Evolutionary conservation across 108 stramenopile species (phyloP).

Genomic region (Skeletonema costatum): DNA sequence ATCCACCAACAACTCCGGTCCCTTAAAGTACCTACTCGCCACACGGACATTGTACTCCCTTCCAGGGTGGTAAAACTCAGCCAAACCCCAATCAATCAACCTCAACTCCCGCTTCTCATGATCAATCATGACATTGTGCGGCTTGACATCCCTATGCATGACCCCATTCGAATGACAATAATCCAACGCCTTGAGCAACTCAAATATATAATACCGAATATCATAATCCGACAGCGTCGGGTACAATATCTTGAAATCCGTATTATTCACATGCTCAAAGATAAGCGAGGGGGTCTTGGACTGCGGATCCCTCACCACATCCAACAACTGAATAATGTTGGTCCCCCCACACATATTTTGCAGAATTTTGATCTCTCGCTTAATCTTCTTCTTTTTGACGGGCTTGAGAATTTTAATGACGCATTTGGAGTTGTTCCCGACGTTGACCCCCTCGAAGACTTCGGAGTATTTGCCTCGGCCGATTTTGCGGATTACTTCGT

Average conservation of each 20-base stretch:
- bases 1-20: slow-evolving; percentile 99
- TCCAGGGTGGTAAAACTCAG: slow-evolving; percentile 99
- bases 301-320: slow-evolving; percentile 99
- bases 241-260: slow-evolving; percentile 99
- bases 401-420: slow-evolving; percentile 99
- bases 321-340: slow-evolving; percentile 98
- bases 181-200: slow-evolving; percentile 98
- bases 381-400: slow-evolving; percentile 99
- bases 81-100: slow-evolving; percentile 99
- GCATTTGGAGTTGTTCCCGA: slow-evolving; percentile 94
- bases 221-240: slow-evolving; percentile 98
- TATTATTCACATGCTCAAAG: slow-evolving; percentile 99
- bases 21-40: slow-evolving; percentile 99
- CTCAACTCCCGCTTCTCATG: slow-evolving; percentile 97
- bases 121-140: slow-evolving; percentile 99
- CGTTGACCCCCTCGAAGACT: slow-evolving; percentile 98
- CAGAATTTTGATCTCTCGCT: slow-evolving; percentile 98
- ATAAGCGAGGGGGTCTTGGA: slow-evolving; percentile 98
- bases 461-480: slow-evolving; percentile 99
- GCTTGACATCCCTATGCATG: slow-evolving; percentile 99
- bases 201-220: slow-evolving; percentile 99
- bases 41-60: slow-evolving; percentile 99
- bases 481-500: slow-evolving; percentile 99
- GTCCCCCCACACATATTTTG: slow-evolving; percentile 99
- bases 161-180: slow-evolving; percentile 99